A percentile compares a stretch with the other conserved stretches of the same genome.
Evolutionary conservation across 2,329 filamentous ascomycete genomes (phyloP).

Genomic region (Colletotrichum horii): DNA sequence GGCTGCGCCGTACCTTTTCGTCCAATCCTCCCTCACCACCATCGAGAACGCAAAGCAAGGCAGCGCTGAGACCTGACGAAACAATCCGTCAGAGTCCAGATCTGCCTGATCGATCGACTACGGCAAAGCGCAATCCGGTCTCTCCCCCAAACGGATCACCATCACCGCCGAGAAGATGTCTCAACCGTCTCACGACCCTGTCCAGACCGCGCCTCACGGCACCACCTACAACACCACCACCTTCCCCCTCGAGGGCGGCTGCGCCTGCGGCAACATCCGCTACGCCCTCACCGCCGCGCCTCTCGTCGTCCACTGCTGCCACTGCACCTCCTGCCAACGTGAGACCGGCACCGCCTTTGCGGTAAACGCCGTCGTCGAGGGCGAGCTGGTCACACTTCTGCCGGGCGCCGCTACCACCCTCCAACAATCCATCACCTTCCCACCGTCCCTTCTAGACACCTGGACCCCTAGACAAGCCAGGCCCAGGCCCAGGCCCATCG

Average conservation of each 20-base stretch:
- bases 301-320: constrained; percentile 50
- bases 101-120: background rate
- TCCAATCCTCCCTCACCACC: background rate
- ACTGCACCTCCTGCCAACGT: constrained; percentile 51
- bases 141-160: constrained; percentile 1
- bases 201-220: background rate
- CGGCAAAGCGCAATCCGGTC: background rate
- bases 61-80: background rate
- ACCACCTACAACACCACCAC: background rate
- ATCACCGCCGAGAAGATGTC: constrained; percentile 6
- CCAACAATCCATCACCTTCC: background rate
- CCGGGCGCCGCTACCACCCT: constrained; percentile 26
- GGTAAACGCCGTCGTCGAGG: constrained; percentile 49
- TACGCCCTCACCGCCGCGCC: constrained; percentile 67
- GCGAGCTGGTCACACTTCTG: constrained; percentile 35
- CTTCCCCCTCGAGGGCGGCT: constrained; percentile 50
- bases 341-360: constrained; percentile 45
- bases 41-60: background rate
- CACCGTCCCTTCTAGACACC: background rate
- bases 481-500: background rate
- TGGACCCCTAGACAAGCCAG: constrained; percentile 4
- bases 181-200: constrained; percentile 11
- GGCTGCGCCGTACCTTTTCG: background rate
- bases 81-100: background rate
- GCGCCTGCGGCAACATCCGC: constrained; percentile 73